These are phyloP conservation scores for Cyclostephanos tholiformis DNA, from an alignment of 108 stramenopile genomes.

Conservation along the genomic window DNA sequence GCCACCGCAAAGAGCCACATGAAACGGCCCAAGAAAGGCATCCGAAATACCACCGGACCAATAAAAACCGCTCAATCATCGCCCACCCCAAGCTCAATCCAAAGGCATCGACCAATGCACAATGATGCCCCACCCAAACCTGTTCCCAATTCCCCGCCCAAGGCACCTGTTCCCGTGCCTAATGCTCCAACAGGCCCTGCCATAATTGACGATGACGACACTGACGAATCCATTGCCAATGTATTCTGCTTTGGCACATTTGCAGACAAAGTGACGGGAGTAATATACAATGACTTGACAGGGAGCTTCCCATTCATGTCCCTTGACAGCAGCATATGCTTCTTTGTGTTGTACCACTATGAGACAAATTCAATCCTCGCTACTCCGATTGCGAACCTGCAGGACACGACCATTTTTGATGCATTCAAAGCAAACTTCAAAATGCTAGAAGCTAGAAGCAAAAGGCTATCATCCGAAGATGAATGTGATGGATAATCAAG, in stretches of 20 bases:
- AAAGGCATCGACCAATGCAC: too few relatives aligned
- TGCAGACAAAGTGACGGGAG: not conserved
- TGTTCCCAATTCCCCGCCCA: too few relatives aligned
- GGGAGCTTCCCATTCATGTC: too few relatives aligned
- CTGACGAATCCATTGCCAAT: not conserved
- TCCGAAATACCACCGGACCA: not conserved
- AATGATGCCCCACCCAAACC: too few relatives aligned
- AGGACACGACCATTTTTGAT: not conserved
- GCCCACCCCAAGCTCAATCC: too few relatives aligned
- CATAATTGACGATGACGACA: not conserved
- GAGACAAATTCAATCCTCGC: conserved; percentile 36
- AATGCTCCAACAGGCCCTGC: not conserved
- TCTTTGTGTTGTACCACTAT: conserved; percentile 48
- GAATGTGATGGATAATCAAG: too few relatives aligned
- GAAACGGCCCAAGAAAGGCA: not conserved
- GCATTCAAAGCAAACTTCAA: not conserved
- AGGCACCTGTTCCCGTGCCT: too few relatives aligned
- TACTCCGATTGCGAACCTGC: conserved; percentile 10
- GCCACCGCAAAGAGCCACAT: too few relatives aligned
- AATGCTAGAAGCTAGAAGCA: not conserved
- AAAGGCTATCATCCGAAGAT: too few relatives aligned
- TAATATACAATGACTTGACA: too few relatives aligned
- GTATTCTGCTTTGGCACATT: not conserved
- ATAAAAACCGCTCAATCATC: not conserved
- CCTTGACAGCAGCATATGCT: too few relatives aligned